A percentile compares a stretch with the other conserved stretches of the same genome.
These are phyloP conservation scores for Bryum argenteum DNA, from an alignment of 225 moss, liverwort and hornwort genomes.

Conservation along the genomic window DNA sequence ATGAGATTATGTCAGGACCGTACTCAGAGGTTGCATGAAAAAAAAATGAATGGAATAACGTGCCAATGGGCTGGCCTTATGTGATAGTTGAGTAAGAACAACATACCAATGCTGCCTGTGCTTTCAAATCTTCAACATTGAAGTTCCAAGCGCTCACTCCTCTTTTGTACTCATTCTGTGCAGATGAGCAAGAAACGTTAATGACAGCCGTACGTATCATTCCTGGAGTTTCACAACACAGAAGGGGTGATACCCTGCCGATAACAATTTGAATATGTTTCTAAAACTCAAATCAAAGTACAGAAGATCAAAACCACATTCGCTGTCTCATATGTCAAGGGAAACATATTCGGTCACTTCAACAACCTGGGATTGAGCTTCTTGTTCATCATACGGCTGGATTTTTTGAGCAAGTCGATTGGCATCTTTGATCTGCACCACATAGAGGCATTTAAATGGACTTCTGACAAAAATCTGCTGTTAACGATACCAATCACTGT, in stretches of 20 bases:
- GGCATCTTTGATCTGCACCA: constrained; percentile 76
- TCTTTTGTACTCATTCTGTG: constrained; percentile 87
- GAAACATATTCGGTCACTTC: background rate
- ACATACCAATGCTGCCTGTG: constrained; percentile 77
- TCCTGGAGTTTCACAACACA: background rate
- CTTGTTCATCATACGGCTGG: constrained; percentile 95
- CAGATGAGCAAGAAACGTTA: constrained; percentile 25
- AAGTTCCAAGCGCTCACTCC: constrained; percentile 99
- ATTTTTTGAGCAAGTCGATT: constrained; percentile 91
- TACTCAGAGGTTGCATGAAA: constrained; percentile 22
- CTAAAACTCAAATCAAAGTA: constrained; percentile 1
- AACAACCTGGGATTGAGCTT: constrained; percentile 80
- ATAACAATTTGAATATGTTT: background rate
- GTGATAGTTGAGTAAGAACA: constrained; percentile 15
- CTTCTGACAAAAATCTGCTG: background rate
- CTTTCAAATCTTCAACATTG: constrained; percentile 94
- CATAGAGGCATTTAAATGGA: constrained; percentile 2
- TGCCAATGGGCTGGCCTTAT: background rate
- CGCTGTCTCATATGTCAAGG: constrained; percentile 15
- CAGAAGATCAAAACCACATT: constrained; percentile 4
- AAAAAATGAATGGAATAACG: background rate
- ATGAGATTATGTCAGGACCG: constrained; percentile 7
- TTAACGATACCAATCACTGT: background rate
- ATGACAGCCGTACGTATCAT: constrained; percentile 1
- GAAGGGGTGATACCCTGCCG: constrained; percentile 4